A percentile compares a stretch with the other conserved stretches of the same genome.
Evolutionary conservation across 495 filamentous ascomycete species (phyloP).

Genomic region (Aspergillus mulundensis): DNA sequence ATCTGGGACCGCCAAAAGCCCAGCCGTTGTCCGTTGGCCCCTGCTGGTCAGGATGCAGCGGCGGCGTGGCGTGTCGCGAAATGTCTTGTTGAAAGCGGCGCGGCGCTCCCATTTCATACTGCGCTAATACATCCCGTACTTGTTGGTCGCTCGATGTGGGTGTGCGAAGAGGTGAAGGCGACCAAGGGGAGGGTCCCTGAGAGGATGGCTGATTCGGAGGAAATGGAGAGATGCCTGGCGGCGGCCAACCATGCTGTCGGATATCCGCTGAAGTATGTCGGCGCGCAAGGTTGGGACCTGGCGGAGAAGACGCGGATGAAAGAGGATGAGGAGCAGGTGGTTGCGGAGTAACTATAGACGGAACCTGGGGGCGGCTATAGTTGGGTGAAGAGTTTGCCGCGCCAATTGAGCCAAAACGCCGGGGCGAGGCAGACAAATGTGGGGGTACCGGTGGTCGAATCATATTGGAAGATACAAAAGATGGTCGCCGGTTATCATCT

Average conservation of each 20-base stretch:
- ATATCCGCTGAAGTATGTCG: slow-evolving; percentile 97
- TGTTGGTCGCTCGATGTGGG: slow-evolving; percentile 70
- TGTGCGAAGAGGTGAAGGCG: slow-evolving; percentile 72
- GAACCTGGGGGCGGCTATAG: slow-evolving; percentile 60
- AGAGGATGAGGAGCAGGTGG: slow-evolving; percentile 71
- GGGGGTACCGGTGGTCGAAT: slow-evolving; percentile 73
- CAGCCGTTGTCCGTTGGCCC: slow-evolving; percentile 55
- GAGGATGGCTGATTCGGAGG: slow-evolving; percentile 21
- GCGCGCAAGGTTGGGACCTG: slow-evolving; percentile 66
- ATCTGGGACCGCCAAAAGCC: slow-evolving; percentile 47
- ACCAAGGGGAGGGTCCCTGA: slow-evolving; percentile 69
- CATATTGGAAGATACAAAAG: slow-evolving; percentile 35
- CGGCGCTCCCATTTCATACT: slow-evolving; percentile 70
- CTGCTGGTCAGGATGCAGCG: slow-evolving; percentile 49
- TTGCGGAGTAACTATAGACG: slow-evolving; percentile 63
- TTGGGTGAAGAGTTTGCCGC: slow-evolving; percentile 66
- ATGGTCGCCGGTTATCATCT: slow-evolving; percentile 74
- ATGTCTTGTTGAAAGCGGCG: slow-evolving; percentile 48
- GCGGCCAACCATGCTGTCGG: slow-evolving; percentile 81
- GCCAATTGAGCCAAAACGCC: slow-evolving; percentile 83
- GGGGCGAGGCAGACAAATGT: slow-evolving; percentile 71
- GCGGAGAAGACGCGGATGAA: slow-evolving; percentile 68
- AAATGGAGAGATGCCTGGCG: slow-evolving; percentile 64
- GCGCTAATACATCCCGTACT: slow-evolving; percentile 73
- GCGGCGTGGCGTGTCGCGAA: slow-evolving; percentile 73